A percentile compares a stretch with the other conserved stretches of the same genome.
Conservation (phyloP, 2,329 filamentous ascomycete species). For the Diaporthe aspalathi region DNA sequence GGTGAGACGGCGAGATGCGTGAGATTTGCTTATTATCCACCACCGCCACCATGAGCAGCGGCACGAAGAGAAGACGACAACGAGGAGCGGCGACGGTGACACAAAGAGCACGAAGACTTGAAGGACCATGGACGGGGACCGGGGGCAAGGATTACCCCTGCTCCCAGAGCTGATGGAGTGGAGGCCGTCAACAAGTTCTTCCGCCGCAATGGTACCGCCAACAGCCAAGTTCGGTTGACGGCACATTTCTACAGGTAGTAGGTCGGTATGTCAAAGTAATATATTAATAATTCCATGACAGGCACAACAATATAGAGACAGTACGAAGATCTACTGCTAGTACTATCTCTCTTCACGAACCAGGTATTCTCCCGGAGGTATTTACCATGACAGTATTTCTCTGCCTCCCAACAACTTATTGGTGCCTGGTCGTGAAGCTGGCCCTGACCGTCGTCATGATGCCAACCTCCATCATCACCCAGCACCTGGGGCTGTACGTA, state of each 20-base stretch:
- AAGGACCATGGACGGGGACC: conserved; percentile 1
- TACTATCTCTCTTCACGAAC: not conserved
- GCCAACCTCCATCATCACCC: not conserved
- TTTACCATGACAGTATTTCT: too few species aligned
- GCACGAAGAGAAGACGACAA: not conserved
- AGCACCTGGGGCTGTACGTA: not conserved
- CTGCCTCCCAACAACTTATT: not conserved
- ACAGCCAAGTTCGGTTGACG: conserved; percentile 1
- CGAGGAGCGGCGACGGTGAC: not conserved
- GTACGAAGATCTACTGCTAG: too few species aligned
- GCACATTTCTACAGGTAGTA: not conserved
- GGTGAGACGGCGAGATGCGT: not conserved
- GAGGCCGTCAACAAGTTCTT: conserved; percentile 16
- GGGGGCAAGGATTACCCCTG: not conserved
- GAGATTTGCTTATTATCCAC: not conserved
- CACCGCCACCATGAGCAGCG: too few species aligned
- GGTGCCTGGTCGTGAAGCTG: not conserved
- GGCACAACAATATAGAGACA: too few species aligned
- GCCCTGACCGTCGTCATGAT: not conserved
- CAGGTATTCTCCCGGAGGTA: too few species aligned
- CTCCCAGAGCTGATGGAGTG: conserved; percentile 1
- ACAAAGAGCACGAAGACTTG: conserved; percentile 1
- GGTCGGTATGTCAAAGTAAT: too few species aligned
- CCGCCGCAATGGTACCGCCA: conserved; percentile 19
- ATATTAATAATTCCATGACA: too few species aligned